phyloP scores from a whole-genome alignment of 768 basidiomycete genomes.

The Tulasnella sp. region DNA sequence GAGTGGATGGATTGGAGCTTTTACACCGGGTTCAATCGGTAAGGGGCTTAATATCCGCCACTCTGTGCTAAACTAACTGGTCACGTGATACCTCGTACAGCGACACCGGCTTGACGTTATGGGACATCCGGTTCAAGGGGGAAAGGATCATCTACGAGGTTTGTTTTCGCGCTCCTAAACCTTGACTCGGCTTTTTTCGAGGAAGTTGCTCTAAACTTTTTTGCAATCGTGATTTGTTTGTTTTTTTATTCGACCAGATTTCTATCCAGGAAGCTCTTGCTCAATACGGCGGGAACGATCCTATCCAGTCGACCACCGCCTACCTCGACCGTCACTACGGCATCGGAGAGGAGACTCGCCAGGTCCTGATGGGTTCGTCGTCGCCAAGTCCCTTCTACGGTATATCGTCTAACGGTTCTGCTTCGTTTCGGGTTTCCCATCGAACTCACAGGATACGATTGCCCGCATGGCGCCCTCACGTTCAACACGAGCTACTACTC shows the following conservation, averaged over 20 bases:
- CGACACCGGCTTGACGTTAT: constrained; percentile 17
- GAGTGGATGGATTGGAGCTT: constrained; percentile 23
- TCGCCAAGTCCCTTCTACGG: too few relatives aligned
- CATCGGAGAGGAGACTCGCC: not conserved
- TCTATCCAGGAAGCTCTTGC: constrained; percentile 13
- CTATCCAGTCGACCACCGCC: constrained; percentile 15
- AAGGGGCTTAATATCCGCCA: not conserved
- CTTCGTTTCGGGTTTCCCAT: not conserved
- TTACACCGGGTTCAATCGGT: constrained; percentile 18
- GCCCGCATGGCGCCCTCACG: constrained; percentile 3
- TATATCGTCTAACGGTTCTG: not conserved
- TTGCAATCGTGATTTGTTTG: too few relatives aligned
- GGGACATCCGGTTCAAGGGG: constrained; percentile 20
- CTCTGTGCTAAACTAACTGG: not conserved
- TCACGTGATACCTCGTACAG: not conserved
- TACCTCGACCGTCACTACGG: constrained; percentile 11
- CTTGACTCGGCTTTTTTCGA: not conserved
- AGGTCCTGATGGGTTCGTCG: not conserved
- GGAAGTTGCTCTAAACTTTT: too few relatives aligned
- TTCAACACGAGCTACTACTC: constrained; percentile 12
- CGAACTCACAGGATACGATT: not conserved
- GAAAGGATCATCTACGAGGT: constrained; percentile 19
- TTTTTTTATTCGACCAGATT: not conserved
- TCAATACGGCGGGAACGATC: constrained; percentile 17
- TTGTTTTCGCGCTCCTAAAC: too few relatives aligned